Percentiles rank a stretch among this genome's conserved stretches.
phyloP scores from a whole-genome alignment of 2,329 filamentous ascomycete species.

The Annulohypoxylon truncatum region DNA sequence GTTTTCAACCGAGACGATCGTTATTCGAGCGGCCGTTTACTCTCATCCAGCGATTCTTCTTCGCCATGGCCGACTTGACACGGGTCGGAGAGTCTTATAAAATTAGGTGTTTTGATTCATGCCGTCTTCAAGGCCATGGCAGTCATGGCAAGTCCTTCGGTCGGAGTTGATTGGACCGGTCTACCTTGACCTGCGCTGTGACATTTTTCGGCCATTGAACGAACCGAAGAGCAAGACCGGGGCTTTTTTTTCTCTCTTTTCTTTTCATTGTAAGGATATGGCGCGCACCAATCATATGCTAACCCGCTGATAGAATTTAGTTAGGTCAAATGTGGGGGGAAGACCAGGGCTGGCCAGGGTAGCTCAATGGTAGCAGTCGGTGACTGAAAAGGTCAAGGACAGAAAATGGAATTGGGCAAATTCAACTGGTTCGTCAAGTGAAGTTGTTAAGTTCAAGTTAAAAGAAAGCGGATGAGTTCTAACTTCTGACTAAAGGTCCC shows the following conservation, averaged over 20 bases:
- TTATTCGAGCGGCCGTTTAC: slow-evolving; percentile 10
- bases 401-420: slow-evolving; percentile 21
- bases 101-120: slow-evolving; percentile 33
- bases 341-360: slow-evolving; percentile 12
- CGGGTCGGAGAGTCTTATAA: slow-evolving; percentile 31
- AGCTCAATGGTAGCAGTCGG: slow-evolving; percentile 36
- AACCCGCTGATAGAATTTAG: slow-evolving; percentile 30
- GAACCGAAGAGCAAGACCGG: slow-evolving; percentile 41
- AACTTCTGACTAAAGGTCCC: slow-evolving; percentile 26
- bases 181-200: slow-evolving; percentile 25
- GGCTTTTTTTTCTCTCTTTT: neutral
- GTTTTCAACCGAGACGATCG: slow-evolving; percentile 10
- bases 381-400: slow-evolving; percentile 33
- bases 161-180: slow-evolving; percentile 35
- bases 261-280: slow-evolving; percentile 22
- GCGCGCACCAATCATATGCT: slow-evolving; percentile 33
- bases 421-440: slow-evolving; percentile 12
- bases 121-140: slow-evolving; percentile 7
- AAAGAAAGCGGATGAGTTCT: slow-evolving; percentile 11
- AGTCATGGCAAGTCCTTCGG: slow-evolving; percentile 16
- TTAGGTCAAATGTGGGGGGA: slow-evolving; percentile 33
- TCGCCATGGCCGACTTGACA: slow-evolving; percentile 22
- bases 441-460: neutral
- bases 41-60: slow-evolving; percentile 31
- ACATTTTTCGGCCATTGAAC: slow-evolving; percentile 44